These are phyloP conservation scores for Globisporangium canariense DNA, from an alignment of 352 stramenopile species.

Conservation along the genomic window DNA sequence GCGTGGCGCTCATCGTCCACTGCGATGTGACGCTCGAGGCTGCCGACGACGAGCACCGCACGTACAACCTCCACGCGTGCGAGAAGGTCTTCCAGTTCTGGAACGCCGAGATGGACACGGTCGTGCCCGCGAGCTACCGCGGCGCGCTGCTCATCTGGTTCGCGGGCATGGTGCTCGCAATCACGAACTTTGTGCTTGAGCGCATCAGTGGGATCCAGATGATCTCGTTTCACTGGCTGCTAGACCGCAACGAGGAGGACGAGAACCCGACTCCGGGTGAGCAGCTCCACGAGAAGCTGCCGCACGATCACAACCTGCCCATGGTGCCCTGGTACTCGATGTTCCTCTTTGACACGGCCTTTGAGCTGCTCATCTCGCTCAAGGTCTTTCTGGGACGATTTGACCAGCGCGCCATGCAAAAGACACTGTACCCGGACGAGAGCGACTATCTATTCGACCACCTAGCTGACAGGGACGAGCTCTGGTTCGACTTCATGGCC, in stretches of 20 bases:
- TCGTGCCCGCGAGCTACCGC: constrained; percentile 76
- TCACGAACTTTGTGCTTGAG: constrained; percentile 84
- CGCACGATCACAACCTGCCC: constrained; percentile 67
- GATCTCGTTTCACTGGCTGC: constrained; percentile 79
- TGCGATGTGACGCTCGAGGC: constrained; percentile 64
- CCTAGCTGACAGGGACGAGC: constrained; percentile 63
- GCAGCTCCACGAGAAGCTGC: constrained; percentile 54
- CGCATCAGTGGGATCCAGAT: constrained; percentile 75
- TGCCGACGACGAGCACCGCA: constrained; percentile 16
- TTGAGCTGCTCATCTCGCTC: constrained; percentile 90
- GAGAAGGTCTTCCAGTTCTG: constrained; percentile 76
- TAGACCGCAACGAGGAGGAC: constrained; percentile 37
- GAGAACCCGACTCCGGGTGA: constrained; percentile 42
- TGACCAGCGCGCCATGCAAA: constrained; percentile 90
- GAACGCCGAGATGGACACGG: constrained; percentile 40
- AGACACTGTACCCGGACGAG: constrained; percentile 68
- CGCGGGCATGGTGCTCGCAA: constrained; percentile 71
- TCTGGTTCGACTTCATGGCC: constrained; percentile 95
- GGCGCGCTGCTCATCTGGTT: constrained; percentile 84
- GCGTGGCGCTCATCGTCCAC: constrained; percentile 78
- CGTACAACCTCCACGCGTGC: constrained; percentile 78
- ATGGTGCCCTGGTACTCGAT: constrained; percentile 96
- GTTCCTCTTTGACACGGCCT: constrained; percentile 89
- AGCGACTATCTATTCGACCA: constrained; percentile 84
- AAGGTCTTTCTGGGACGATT: constrained; percentile 92